Percentiles rank a stretch among this genome's conserved stretches.
phyloP scores from a whole-genome alignment of 495 filamentous ascomycete species.

The Aspergillus sclerotioniger region DNA sequence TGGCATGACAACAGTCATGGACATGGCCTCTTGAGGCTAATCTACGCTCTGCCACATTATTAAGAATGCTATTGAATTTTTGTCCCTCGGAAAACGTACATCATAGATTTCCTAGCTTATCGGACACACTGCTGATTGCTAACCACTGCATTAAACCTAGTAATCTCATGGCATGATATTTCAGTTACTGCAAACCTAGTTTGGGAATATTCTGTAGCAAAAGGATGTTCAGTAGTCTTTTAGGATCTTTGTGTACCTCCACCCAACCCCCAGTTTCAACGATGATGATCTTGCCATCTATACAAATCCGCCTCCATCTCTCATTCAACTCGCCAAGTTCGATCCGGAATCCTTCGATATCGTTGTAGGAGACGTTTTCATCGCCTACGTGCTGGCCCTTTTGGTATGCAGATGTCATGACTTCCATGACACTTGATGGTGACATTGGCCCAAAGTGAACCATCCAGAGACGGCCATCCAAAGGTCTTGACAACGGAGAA shows the following conservation, averaged over 20 bases:
- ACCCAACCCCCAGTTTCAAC: conserved; percentile 71
- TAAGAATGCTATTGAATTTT: no score
- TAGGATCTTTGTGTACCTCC: conserved; percentile 50
- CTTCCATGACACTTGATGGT: conserved; percentile 63
- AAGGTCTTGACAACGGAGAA: conserved; percentile 62
- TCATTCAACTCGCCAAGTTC: conserved; percentile 60
- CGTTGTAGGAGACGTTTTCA: conserved; percentile 61
- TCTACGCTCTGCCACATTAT: no score
- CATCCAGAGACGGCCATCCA: conserved; percentile 65
- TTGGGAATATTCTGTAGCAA: background rate
- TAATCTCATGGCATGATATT: no score
- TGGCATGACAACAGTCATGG: no score
- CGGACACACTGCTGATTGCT: no score
- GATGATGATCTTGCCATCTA: conserved; percentile 82
- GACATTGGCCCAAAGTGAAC: conserved; percentile 69
- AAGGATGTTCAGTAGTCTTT: conserved; percentile 25
- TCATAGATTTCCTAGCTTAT: no score
- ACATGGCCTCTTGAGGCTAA: no score
- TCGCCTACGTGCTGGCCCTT: conserved; percentile 68
- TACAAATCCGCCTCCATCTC: conserved; percentile 78
- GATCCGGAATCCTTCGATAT: conserved; percentile 61
- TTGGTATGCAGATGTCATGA: conserved; percentile 75
- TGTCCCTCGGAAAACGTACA: no score
- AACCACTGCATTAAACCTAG: no score
- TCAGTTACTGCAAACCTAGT: background rate